Evolutionary conservation across 2,329 filamentous ascomycete genomes (phyloP).

Genomic region (Hortaea werneckii): DNA sequence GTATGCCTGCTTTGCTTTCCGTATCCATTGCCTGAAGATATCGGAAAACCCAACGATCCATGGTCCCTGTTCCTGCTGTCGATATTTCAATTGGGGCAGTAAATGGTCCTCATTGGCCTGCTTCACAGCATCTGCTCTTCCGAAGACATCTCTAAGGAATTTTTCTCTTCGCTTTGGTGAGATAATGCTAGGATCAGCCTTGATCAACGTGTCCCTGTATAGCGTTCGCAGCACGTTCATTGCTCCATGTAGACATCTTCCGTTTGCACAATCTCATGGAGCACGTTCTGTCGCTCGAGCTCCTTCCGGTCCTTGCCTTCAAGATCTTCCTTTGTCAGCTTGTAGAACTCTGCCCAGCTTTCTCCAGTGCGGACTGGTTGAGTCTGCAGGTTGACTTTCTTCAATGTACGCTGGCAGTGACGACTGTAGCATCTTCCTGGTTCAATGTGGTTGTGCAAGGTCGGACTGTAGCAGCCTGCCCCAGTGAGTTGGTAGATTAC

Average conservation of each 20-base stretch:
- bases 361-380: conserved; percentile 56
- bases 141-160: conserved; percentile 80
- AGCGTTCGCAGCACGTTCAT: conserved; percentile 75
- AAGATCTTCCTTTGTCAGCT: conserved; percentile 65
- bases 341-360: conserved; percentile 87
- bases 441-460: conserved; percentile 59
- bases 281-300: conserved; percentile 80
- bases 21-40: conserved; percentile 95
- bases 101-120: conserved; percentile 88
- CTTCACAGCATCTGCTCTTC: conserved; percentile 78
- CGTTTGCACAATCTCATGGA: conserved; percentile 90
- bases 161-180: conserved; percentile 64
- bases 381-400: conserved; percentile 81
- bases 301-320: conserved; percentile 72
- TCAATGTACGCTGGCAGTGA: conserved; percentile 86
- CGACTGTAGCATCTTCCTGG: conserved; percentile 81
- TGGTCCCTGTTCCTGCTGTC: conserved; percentile 91
- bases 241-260: conserved; percentile 88
- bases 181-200: conserved; percentile 69
- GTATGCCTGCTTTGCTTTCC: conserved; percentile 81
- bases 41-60: conserved; percentile 93
- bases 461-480: conserved; percentile 79
- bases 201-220: conserved; percentile 70
- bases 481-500: conserved; percentile 91
- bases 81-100: conserved; percentile 86